Conservation (phyloP, 2,329 filamentous ascomycete genomes). For the Pyrenophora teres region DNA sequence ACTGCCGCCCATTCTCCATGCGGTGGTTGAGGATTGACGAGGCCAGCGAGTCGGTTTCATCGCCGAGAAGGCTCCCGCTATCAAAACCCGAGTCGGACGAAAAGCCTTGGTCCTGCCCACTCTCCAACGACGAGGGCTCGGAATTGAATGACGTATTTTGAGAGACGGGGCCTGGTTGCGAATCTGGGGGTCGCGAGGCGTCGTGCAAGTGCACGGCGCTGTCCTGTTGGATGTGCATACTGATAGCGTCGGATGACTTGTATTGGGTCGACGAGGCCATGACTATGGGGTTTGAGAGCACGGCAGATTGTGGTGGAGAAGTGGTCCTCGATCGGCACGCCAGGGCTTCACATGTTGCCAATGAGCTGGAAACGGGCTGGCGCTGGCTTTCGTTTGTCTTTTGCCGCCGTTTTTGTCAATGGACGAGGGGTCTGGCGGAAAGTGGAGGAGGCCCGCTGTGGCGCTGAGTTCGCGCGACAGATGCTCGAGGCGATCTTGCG, state of each 20-base stretch:
- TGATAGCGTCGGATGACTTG: constrained; percentile 18
- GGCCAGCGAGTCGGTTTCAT: constrained; percentile 44
- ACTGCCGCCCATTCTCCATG: constrained; percentile 47
- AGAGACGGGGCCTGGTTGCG: constrained; percentile 3
- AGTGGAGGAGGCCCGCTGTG: constrained; percentile 2
- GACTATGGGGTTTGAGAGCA: neutral
- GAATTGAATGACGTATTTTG: neutral
- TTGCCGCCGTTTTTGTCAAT: neutral
- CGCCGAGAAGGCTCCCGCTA: constrained; percentile 42
- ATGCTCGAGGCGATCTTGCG: constrained; percentile 12
- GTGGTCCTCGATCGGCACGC: neutral
- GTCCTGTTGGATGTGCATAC: constrained; percentile 28
- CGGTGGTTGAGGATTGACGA: constrained; percentile 44
- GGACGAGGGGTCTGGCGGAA: constrained; percentile 1
- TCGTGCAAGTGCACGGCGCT: constrained; percentile 27
- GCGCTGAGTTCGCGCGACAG: constrained; percentile 5
- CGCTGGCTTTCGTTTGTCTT: neutral
- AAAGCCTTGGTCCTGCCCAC: constrained; percentile 17
- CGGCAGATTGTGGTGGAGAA: neutral
- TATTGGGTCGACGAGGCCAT: constrained; percentile 18
- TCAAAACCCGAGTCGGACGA: constrained; percentile 45
- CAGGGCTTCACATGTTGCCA: constrained; percentile 1
- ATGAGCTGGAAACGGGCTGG: neutral
- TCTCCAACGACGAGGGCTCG: neutral
- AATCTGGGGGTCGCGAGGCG: constrained; percentile 8